Evolutionary conservation across 108 stramenopile genomes (phyloP), one percentile per base, ranked within the genome.

Genomic region (Seminavis robusta): DNA sequence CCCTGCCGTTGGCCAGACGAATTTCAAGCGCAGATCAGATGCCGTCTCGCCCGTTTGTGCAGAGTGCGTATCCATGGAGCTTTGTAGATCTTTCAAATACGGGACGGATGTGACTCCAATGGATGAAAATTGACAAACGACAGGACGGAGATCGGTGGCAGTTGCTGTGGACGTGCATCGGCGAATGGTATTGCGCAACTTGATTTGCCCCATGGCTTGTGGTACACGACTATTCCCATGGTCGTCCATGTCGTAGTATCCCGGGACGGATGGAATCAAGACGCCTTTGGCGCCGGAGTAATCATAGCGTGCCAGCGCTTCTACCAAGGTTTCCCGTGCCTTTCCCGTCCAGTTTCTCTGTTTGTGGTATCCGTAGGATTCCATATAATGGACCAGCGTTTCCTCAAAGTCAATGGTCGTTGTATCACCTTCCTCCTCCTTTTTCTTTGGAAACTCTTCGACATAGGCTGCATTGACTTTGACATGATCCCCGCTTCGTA

Each of bases 401-500:
- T 78, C 73, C 53, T 89, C 83, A 52, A 85, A 89, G 54, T 54
- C 59, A 32, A 25, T 34, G 6, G 43, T 34, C n/a, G n/a, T n/a
- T n/a, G n/a, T n/a, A n/a, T n/a, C n/a, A n/a, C n/a, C n/a, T n/a
- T n/a, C n/a, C n/a, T n/a, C n/a, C 38, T 46, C 16, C 15, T 16
- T 40, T 52, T 83, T 88, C 17, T 67, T 23, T 20, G 73, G 67
- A 63, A 89, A 89, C 33, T 89, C 81, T 61, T 88, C 81, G 3
- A 74, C 26, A 32, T 76, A 88, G 10, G 73, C 71, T 16, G 51
- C 66, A 23, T 67, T 46, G 45, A 47, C 24, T 65, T 83, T 82
- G 64, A 49, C 46, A 42, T 69, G 48, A 59, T 89, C 83, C 33
- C 52, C 55, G 15, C 33, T 16, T 5, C 66, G 39, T 28, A 89